These are phyloP conservation scores for Artemisia tridentata DNA, from an alignment of 129 eudicot species.

Conservation along the genomic window DNA sequence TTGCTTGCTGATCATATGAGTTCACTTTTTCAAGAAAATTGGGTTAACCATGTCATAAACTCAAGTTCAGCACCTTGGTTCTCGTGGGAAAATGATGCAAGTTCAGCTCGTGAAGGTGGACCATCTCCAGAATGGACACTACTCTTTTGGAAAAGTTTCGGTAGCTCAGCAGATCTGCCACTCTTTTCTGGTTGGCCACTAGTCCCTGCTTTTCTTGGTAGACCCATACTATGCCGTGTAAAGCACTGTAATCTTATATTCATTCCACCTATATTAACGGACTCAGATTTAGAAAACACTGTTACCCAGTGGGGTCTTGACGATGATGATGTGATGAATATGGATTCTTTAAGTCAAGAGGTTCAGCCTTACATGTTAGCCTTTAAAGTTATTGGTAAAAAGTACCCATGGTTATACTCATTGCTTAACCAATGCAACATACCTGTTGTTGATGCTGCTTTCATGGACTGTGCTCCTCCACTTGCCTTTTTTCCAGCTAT, in stretches of 20 bases:
- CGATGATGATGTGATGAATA: conserved; percentile 37
- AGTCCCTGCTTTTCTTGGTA: conserved; percentile 96
- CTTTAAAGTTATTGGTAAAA: conserved; percentile 45
- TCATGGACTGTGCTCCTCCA: conserved; percentile 80
- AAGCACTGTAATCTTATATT: conserved; percentile 81
- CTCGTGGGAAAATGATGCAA: conserved; percentile 81
- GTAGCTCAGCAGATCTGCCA: conserved; percentile 67
- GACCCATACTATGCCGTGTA: conserved; percentile 89
- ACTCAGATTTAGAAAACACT: conserved; percentile 34
- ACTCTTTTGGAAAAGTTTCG: conserved; percentile 78
- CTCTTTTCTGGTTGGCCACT: conserved; percentile 98
- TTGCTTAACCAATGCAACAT: conserved; percentile 85
- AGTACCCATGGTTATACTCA: conserved; percentile 84
- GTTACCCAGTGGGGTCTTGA: conserved; percentile 29
- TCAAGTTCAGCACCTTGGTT: conserved; percentile 87
- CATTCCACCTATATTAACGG: conserved; percentile 52
- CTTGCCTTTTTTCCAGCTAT: conserved; percentile 53
- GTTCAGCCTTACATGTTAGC: conserved; percentile 40
- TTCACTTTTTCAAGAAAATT: conserved; percentile 66
- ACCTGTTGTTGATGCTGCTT: conserved; percentile 70
- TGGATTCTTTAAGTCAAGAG: conserved; percentile 47
- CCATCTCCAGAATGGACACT: conserved; percentile 89
- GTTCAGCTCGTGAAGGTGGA: conserved; percentile 60
- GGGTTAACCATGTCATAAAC: conserved; percentile 85
- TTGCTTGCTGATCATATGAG: conserved; percentile 76